These are phyloP conservation scores for Pistacia atlantica DNA, from an alignment of 345 rosid species.

Conservation along the genomic window DNA sequence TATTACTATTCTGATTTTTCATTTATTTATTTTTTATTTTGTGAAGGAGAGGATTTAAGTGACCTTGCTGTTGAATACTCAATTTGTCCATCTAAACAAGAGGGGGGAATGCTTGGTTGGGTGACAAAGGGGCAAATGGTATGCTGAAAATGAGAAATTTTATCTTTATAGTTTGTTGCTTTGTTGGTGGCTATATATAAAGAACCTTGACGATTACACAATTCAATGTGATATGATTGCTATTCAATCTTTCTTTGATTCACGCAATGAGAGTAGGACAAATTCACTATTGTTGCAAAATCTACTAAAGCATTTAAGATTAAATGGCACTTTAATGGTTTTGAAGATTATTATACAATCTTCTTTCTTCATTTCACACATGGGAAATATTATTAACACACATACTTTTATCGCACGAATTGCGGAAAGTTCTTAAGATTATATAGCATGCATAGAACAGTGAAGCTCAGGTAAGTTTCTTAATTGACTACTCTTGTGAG, in stretches of 20 bases:
- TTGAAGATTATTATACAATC: background rate
- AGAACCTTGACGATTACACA: background rate
- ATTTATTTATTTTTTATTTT: constrained; percentile 12
- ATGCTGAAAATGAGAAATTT: constrained; percentile 10
- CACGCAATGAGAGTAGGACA: too few species aligned
- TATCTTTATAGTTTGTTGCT: background rate
- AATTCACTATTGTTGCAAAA: too few species aligned
- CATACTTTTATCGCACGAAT: background rate
- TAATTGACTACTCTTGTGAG: background rate
- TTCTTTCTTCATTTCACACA: background rate
- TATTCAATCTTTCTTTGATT: too few species aligned
- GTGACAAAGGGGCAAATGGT: constrained; percentile 90
- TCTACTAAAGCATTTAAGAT: too few species aligned
- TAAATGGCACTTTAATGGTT: too few species aligned
- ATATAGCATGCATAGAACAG: background rate
- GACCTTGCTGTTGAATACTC: constrained; percentile 87
- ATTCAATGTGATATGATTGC: background rate
- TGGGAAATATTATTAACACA: background rate
- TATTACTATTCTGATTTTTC: constrained; percentile 11
- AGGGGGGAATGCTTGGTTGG: constrained; percentile 97
- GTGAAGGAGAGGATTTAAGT: constrained; percentile 87
- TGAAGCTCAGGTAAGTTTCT: background rate
- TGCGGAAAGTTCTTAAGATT: background rate
- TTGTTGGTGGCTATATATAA: background rate
- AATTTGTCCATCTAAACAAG: constrained; percentile 78